Percentiles rank a stretch among this genome's conserved stretches.
These are phyloP conservation scores for Diaporthe caulivora DNA, from an alignment of 2,329 filamentous ascomycete species.

Conservation along the genomic window DNA sequence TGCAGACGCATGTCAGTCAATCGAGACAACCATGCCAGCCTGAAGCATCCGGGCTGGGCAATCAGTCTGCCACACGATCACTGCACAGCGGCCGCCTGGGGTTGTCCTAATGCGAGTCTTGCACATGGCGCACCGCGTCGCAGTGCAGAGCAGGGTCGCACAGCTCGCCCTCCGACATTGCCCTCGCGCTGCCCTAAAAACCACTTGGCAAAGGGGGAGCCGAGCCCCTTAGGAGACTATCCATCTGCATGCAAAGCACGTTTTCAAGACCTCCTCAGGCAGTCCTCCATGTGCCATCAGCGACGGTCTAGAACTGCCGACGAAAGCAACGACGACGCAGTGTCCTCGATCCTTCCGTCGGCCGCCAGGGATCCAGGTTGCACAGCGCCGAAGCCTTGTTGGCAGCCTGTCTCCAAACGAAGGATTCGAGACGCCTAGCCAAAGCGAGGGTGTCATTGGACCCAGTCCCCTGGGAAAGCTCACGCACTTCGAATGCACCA, in stretches of 20 bases:
- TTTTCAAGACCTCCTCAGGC: neutral
- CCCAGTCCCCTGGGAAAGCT: slow-evolving; percentile 35
- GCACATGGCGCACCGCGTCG: slow-evolving; percentile 29
- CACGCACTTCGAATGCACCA: slow-evolving; percentile 32
- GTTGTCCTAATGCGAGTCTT: slow-evolving; percentile 15
- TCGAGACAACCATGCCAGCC: slow-evolving; percentile 12
- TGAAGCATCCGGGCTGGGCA: slow-evolving; percentile 17
- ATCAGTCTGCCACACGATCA: slow-evolving; percentile 15
- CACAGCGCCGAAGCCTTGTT: slow-evolving; percentile 16
- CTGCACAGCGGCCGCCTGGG: slow-evolving; percentile 18
- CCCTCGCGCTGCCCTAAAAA: neutral
- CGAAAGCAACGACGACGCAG: neutral
- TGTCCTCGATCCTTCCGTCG: slow-evolving; percentile 24
- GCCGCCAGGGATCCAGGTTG: slow-evolving; percentile 24
- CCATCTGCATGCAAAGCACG: neutral
- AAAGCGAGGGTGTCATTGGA: slow-evolving; percentile 31
- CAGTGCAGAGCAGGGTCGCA: slow-evolving; percentile 7
- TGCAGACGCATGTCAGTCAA: slow-evolving; percentile 25
- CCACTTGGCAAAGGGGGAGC: neutral
- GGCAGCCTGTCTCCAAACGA: slow-evolving; percentile 10
- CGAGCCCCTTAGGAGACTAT: no score
- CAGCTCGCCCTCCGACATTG: neutral
- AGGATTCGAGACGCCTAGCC: slow-evolving; percentile 26
- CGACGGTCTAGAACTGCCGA: slow-evolving; percentile 28
- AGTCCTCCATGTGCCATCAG: neutral